Evolutionary conservation across 2,329 filamentous ascomycete genomes (phyloP), one percentile per base, ranked within the genome.

Genomic region (Fusarium continuum): DNA sequence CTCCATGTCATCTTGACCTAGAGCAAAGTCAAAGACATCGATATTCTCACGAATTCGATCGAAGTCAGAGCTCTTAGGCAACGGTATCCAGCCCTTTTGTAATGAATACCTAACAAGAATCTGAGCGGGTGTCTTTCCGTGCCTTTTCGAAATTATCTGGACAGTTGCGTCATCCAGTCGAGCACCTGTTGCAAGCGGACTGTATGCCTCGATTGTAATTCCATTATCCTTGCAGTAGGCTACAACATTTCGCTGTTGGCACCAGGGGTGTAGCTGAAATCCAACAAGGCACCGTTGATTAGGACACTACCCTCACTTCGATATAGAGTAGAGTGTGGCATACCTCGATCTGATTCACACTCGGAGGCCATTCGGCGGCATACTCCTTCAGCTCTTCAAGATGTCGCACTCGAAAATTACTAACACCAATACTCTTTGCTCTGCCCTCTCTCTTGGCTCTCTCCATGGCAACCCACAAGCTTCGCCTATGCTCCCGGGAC

Each of bases 281-380:
- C 5, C 29, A 13, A n/a, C 8, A 43, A 28, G 8, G n/a, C 19
- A 19, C 11, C 8, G 16, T n/a, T 14, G 2, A 6, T 48, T n/a
- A 55, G 28, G 10, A 19, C 19, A 1, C 23, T 29, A 7, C 6
- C 9, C 11, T 35, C 17, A 7, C n/a, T 29, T 20, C 3, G 13
- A 6, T 19, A 13, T n/a, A 32, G 10, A 20, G 14, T 23, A 29
- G 22, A 6, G 3, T 31, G 17, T 46, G 17, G 75, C 80, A 72
- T 73, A 89, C 88, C 83, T 91, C 88, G 61, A 91, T 86, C 74
- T 92, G 90, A 71, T 91, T 91, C 7, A 90, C 87, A 39, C 85
- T 83, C n/a, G 89, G 90, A 43, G 89, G 89, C 83, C 84, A 91
- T 4, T 85, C 76, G 40, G 82, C 83, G n/a, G 88, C 88, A 73